Evolutionary conservation across 306 rosid species (phyloP).

Genomic region (Gastrolobium villosum): DNA sequence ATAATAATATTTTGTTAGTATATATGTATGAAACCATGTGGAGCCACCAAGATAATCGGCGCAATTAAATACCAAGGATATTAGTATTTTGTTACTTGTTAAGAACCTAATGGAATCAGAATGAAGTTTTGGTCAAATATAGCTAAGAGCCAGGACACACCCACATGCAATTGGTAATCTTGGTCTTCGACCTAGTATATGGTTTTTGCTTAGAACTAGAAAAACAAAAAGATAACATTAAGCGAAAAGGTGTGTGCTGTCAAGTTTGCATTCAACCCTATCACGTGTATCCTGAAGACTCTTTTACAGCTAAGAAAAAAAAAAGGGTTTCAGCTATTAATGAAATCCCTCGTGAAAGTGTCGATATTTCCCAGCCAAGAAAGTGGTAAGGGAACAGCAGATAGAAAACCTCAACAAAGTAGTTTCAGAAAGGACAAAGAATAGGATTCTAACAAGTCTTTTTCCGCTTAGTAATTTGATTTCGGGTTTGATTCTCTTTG

Average conservation of each 20-base stretch:
- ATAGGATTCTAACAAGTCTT: background rate
- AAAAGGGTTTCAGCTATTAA: background rate
- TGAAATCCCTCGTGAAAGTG: background rate
- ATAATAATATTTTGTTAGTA: background rate
- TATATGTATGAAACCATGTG: constrained; percentile 7
- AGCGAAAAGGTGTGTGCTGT: background rate
- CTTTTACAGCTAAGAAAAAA: background rate
- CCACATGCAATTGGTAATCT: constrained; percentile 3
- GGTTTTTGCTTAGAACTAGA: constrained; percentile 4
- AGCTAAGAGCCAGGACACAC: background rate
- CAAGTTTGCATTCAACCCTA: background rate
- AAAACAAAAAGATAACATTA: background rate
- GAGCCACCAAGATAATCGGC: background rate
- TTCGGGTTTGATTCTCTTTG: too few species aligned
- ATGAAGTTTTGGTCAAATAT: constrained; percentile 3
- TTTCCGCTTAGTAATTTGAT: too few species aligned
- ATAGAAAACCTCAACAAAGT: background rate
- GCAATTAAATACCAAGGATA: background rate
- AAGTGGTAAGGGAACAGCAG: background rate
- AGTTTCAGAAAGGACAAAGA: background rate
- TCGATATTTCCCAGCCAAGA: background rate
- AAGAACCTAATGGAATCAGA: background rate
- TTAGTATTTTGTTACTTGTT: background rate
- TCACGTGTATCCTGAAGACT: background rate
- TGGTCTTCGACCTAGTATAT: background rate